A percentile compares a stretch with the other conserved stretches of the same genome.
phyloP scores from a whole-genome alignment of 73 alveolate genomes.

The Halteria grandinella region DNA sequence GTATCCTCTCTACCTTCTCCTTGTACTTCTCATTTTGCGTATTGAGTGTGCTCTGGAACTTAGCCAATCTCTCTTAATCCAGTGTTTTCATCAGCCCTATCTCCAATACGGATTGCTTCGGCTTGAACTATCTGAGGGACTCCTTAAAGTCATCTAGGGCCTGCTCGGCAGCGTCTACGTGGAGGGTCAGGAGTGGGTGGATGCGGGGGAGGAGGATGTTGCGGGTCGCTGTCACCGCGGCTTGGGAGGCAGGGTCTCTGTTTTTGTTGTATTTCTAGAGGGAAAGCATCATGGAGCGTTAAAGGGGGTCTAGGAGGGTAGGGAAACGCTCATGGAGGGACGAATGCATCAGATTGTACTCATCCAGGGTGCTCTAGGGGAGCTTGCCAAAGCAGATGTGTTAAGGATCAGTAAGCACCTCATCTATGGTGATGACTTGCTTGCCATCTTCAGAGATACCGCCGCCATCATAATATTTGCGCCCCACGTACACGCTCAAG shows the following conservation, averaged over 20 bases:
- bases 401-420: conserved; percentile 55
- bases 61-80: conserved; percentile 40
- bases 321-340: background rate
- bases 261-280: conserved; percentile 78
- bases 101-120: conserved; percentile 69
- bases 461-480: conserved; percentile 70
- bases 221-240: conserved; percentile 72
- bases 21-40: conserved; percentile 3
- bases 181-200: conserved; percentile 74
- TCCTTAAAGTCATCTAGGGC: conserved; percentile 75
- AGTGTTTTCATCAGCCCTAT: conserved; percentile 39
- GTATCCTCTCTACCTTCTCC: conserved; percentile 69
- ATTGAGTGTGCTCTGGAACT: conserved; percentile 49
- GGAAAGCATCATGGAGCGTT: conserved; percentile 76
- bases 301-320: conserved; percentile 24
- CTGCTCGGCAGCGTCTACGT: conserved; percentile 71
- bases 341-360: conserved; percentile 47
- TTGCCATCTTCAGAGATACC: too few relatives aligned
- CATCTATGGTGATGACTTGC: background rate
- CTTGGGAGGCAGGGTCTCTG: conserved; percentile 79
- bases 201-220: conserved; percentile 65
- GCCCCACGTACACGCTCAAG: conserved; percentile 90
- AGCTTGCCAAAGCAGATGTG: conserved; percentile 69
- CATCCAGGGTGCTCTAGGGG: conserved; percentile 74
- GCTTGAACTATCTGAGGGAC: conserved; percentile 79